Percentiles rank a stretch among this genome's conserved stretches.
Evolutionary conservation across 441 rosid species (phyloP).

Genomic region (Pelargonium citronellum): DNA sequence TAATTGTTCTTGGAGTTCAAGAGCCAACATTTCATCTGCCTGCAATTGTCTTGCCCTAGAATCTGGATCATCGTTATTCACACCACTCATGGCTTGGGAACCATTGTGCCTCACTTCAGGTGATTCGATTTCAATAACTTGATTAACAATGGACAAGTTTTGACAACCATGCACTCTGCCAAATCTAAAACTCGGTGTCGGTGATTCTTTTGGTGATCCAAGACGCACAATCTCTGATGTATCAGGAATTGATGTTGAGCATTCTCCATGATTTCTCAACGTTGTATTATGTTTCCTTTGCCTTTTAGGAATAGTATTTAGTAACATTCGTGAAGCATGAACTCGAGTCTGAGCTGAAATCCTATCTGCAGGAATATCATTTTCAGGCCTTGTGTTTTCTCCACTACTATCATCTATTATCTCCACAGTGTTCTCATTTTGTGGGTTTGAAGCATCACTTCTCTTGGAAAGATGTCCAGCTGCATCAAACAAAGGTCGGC

Average conservation of each 20-base stretch:
- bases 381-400: constrained; percentile 22
- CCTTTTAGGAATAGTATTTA: constrained; percentile 34
- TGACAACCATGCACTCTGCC: constrained; percentile 26
- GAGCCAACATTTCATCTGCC: constrained; percentile 84
- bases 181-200: constrained; percentile 50
- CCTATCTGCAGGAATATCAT: constrained; percentile 11
- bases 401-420: constrained; percentile 26
- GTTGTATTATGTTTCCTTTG: constrained; percentile 24
- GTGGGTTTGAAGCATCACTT: too few relatives aligned
- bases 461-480: constrained; percentile 9
- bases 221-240: constrained; percentile 42
- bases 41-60: constrained; percentile 64
- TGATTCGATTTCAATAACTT: constrained; percentile 40
- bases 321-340: constrained; percentile 24
- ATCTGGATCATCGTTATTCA: constrained; percentile 38
- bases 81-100: constrained; percentile 24
- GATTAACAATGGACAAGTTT: constrained; percentile 4
- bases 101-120: constrained; percentile 31
- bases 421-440: neutral
- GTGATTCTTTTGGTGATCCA: constrained; percentile 28
- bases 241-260: constrained; percentile 31
- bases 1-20: constrained; percentile 78
- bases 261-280: constrained; percentile 30
- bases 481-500: constrained; percentile 21
- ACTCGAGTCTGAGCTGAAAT: constrained; percentile 14